Evolutionary conservation across 2,329 filamentous ascomycete species (phyloP), one percentile per base, ranked within the genome.

Genomic region (Endocalyx cinctus): DNA sequence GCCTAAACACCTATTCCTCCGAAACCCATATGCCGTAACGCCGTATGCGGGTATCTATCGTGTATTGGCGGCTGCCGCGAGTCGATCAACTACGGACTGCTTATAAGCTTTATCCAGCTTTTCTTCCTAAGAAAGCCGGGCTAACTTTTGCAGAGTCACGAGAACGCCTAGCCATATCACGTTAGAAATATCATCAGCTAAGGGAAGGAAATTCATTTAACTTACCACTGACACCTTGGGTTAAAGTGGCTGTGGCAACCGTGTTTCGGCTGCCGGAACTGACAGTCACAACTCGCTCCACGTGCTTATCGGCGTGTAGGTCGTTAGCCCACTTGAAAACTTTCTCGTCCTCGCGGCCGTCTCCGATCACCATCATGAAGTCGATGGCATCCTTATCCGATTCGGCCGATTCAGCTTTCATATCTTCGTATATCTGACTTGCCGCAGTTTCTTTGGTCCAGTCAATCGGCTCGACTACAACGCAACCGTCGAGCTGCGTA

Each of bases 311-410:
- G 4, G 73, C 69, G 15, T 71, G 70, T 10, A 95, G 65, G 30
- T 77, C 71, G 62, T 96, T 95, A 13, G 90, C 92, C 90, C 92
- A 97, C 42, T 82, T 82, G 66, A 95, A 97, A 14, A 95, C 84
- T 48, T 87, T 84, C 55, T 97, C 90, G 46, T 97, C 92, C 48
- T 96, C 90, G 19, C 90, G 81, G 26, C 89, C 87, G 52, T 96
- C 89, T 23, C 90, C 90, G 20, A 89, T 77, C 6, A 95, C 85
- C 65, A 96, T 79, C 36, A 97, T 62, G 59, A 96, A 97, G 55
- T 96, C 87, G 1, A 87, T 75, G 0, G 70, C 56, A n/a, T 49
- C 53, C 41, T 53, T 54, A 4, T 52, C 42, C 2, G 50, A 48
- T 16, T 62, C 52, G 0, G 55, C 40, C 2, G 47, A 27, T 17